Evolutionary conservation across 306 rosid species (phyloP), one percentile per base, ranked within the genome.

Genomic region (Luffa acutangula): DNA sequence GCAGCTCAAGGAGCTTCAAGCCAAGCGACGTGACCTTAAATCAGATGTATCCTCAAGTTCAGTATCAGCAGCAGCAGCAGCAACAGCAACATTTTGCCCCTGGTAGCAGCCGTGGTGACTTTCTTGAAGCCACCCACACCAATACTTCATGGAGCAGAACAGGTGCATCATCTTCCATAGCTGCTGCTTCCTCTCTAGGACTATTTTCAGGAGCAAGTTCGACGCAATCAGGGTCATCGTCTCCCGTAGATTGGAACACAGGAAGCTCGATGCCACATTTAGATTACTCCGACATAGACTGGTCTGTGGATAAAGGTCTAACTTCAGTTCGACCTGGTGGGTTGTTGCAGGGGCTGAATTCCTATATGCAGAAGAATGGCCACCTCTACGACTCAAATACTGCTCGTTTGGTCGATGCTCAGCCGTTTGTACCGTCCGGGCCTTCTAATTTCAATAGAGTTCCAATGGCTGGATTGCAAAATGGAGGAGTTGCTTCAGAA

Each of bases 121-220:
- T 87, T 62, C 87, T 88, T 17, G 91, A 82, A 75, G 60, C 84
- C 51, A 87, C 64, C 79, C 86, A 86, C 80, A 97, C 90, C 78
- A 95, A 86, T 85, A 64, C 78, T 81, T 75, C 82, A 31, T 89
- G 93, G 96, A 89, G 82, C 81, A 88, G 96, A 83, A 78, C 87
- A 13, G 90, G 88, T 83, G 80, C 92, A 52, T 82, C 92, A 57
- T 93, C 97, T 39, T 66, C 89, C 4, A 84, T 96, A 64, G 93
- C 97, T 75, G 91, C 96, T 21, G 97, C 99, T 46, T 85, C 98
- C 43, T 96, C 98, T 49, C 92, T 96, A 0, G 99, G 99, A 43
- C 94, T 96, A n/a, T 96, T 93, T 88, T 91, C 99, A 2, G 94
- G 93, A 70, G 48, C 86, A 80, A 95, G 98, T 21, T 91, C 96